phyloP scores from a whole-genome alignment of 345 rosid species.

The Camelina laxa region DNA sequence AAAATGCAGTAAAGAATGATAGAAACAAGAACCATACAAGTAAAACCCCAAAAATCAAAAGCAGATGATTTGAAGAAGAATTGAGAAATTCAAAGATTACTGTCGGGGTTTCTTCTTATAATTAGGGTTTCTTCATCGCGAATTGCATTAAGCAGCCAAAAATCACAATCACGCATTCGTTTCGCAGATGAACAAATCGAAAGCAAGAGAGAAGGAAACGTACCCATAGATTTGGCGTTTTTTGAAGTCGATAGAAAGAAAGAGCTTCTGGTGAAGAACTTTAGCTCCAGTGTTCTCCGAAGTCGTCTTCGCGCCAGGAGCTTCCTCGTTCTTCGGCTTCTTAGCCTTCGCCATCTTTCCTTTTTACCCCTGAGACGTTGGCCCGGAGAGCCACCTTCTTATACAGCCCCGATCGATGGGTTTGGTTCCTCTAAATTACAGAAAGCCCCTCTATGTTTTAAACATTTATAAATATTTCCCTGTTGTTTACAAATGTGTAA shows the following conservation, averaged over 20 bases:
- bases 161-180: slow-evolving; percentile 9
- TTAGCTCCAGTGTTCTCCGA: slow-evolving; percentile 75
- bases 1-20: slow-evolving; percentile 4
- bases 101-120: neutral
- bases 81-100: neutral
- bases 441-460: slow-evolving; percentile 15
- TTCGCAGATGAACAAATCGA: slow-evolving; percentile 4
- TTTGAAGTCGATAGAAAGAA: slow-evolving; percentile 77
- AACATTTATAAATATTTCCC: neutral
- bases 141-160: slow-evolving; percentile 10
- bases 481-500: neutral
- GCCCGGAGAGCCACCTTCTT: slow-evolving; percentile 25
- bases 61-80: neutral
- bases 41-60: neutral
- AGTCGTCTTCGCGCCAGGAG: slow-evolving; percentile 65
- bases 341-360: slow-evolving; percentile 87
- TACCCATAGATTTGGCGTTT: slow-evolving; percentile 88
- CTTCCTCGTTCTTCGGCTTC: slow-evolving; percentile 74
- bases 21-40: neutral
- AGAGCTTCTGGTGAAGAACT: slow-evolving; percentile 93
- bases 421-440: slow-evolving; percentile 16
- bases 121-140: slow-evolving; percentile 28
- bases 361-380: slow-evolving; percentile 3
- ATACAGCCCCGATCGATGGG: neutral
- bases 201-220: slow-evolving; percentile 30